Evolutionary conservation across 1,139 yeast genomes (phyloP).

Genomic region (Williopsis jadinii): DNA sequence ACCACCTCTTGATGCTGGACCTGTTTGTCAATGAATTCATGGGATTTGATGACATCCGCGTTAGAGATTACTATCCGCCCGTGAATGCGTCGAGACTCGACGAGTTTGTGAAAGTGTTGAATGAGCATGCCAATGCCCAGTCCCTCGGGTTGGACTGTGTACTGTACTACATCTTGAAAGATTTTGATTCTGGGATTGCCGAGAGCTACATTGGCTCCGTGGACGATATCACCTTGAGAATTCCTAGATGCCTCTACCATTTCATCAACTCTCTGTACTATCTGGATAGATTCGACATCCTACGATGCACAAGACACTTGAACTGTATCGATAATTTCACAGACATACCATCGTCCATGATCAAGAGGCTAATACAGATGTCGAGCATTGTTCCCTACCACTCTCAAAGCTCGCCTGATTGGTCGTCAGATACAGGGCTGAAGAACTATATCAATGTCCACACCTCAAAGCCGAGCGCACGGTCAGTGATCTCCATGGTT

Average conservation of each 20-base stretch:
- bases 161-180: constrained; percentile 19
- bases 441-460: constrained; percentile 12
- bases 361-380: constrained; percentile 14
- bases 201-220: constrained; percentile 9
- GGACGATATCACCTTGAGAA: constrained; percentile 1
- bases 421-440: constrained; percentile 7
- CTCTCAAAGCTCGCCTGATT: constrained; percentile 2
- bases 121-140: constrained; percentile 2
- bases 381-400: constrained; percentile 20
- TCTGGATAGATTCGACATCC: constrained; percentile 20
- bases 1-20: constrained; percentile 12
- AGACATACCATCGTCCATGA: constrained; percentile 5
- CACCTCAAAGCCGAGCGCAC: constrained; percentile 9
- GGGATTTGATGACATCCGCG: neutral
- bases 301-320: constrained; percentile 9
- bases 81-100: constrained; percentile 15
- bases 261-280: constrained; percentile 18
- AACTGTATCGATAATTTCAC: constrained; percentile 8
- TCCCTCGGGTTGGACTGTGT: constrained; percentile 8
- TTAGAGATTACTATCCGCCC: constrained; percentile 16
- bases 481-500: constrained; percentile 10
- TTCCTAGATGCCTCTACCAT: constrained; percentile 12
- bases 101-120: constrained; percentile 10
- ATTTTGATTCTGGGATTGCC: constrained; percentile 15
- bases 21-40: constrained; percentile 14